Evolutionary conservation across 164 flowering plant genomes (phyloP).

Genomic region (Piper longum): DNA sequence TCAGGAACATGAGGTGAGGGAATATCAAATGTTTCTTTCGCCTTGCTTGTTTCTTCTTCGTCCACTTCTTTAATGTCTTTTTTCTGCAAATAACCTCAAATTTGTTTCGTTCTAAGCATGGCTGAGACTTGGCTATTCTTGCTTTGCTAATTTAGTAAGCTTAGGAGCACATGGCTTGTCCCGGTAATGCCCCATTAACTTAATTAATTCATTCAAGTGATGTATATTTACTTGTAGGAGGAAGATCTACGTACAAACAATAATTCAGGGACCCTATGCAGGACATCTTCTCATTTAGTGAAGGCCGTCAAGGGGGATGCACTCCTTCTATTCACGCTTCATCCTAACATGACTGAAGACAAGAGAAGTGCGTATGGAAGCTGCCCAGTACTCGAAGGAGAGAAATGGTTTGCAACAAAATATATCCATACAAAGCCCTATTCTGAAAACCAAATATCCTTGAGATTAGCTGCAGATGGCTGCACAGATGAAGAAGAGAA

Average conservation of each 20-base stretch:
- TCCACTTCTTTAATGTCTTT: too few species aligned
- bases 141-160: too few species aligned
- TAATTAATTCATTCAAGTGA: not conserved
- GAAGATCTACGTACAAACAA: constrained; percentile 5
- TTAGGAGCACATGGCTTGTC: too few species aligned
- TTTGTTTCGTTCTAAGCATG: not conserved
- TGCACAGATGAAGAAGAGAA: constrained; percentile 76
- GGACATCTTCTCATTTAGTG: constrained; percentile 16
- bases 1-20: constrained; percentile 50
- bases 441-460: not conserved
- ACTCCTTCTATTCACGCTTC: constrained; percentile 49
- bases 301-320: constrained; percentile 75
- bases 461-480: constrained; percentile 20
- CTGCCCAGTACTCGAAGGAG: constrained; percentile 69
- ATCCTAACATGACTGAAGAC: constrained; percentile 47
- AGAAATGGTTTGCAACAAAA: constrained; percentile 74
- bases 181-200: not conserved
- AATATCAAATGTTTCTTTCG: not conserved
- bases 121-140: not conserved
- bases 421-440: constrained; percentile 27
- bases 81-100: not conserved
- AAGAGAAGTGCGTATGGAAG: constrained; percentile 45
- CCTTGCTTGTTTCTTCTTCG: too few species aligned
- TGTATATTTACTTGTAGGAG: not conserved
- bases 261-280: constrained; percentile 32